Base-by-base conservation (phyloP, 148 eudicot species). In the Cornus florida region DNA sequence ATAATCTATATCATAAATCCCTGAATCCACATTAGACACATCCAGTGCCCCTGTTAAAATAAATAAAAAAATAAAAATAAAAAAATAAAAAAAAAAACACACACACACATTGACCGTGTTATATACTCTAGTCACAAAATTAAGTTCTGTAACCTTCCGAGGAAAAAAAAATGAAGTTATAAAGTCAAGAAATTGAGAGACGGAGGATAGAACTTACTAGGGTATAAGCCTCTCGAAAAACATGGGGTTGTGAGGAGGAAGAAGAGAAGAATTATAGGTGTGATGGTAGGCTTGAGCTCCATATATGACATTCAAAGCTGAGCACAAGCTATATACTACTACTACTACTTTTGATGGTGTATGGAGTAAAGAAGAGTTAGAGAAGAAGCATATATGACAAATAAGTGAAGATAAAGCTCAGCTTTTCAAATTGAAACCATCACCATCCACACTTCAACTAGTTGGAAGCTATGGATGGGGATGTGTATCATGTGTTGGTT, bases 1-100 rank as follows among this genome's bases (percentile, higher is more conserved):
- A 67, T 91, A 93, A 83, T 93, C 97, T 67, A 91, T 93, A 12
- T 90, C 95, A 70, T 90, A 93, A 20, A 86, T 79, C 19, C 83
- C 90, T 38, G 93, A 68, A 70, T 69, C 87, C 81, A 75, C 11
- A n/a, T 70, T 41, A 22, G 67, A 57, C 0, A n/a, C 68, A 17
- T 33, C 66, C 41, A 24, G 9, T 67, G 20, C 77, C 62, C 80
- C 82, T 79, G 19, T 8, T 10, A 10, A 71, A 35, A 35, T n/a
- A n/a, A n/a, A n/a, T n/a, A n/a, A n/a, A n/a, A n/a, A n/a, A n/a
- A n/a, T n/a, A n/a, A n/a, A n/a, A n/a, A n/a, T n/a, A n/a, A n/a
- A n/a, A 28, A 28, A 28, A 28, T 0, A 28, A 28, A 28, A 28
- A 28, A 28, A 28, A 28, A 28, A 28, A 28, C 28, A 1, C 28